These are phyloP conservation scores for Xylaria cubensis DNA, from an alignment of 495 filamentous ascomycete genomes.

Conservation along the genomic window DNA sequence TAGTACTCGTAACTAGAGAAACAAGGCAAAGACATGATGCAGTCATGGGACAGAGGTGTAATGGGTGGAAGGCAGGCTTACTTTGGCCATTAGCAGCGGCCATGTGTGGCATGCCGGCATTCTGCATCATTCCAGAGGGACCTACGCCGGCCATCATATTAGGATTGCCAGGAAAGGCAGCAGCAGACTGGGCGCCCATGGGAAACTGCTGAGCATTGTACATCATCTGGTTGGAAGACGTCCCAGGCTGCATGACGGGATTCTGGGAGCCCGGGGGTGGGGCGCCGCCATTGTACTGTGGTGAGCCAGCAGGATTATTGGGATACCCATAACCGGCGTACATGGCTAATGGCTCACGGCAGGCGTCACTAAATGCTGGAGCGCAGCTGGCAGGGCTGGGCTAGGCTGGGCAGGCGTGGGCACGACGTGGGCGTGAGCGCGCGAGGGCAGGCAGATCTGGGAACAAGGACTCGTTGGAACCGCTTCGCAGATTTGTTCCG, in stretches of 20 bases:
- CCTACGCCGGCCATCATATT: constrained; percentile 58
- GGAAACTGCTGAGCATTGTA: constrained; percentile 54
- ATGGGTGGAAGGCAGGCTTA: constrained; percentile 45
- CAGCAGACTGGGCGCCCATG: constrained; percentile 51
- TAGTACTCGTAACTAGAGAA: constrained; percentile 27
- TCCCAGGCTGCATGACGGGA: constrained; percentile 55
- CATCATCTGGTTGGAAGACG: constrained; percentile 49
- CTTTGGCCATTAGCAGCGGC: constrained; percentile 56
- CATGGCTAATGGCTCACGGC: constrained; percentile 57
- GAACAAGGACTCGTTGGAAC: constrained; percentile 43
- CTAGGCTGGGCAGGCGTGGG: constrained; percentile 42
- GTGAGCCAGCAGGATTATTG: constrained; percentile 51
- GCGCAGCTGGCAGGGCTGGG: constrained; percentile 47
- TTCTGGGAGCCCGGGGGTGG: constrained; percentile 50
- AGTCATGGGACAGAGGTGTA: constrained; percentile 29
- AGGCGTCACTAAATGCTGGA: constrained; percentile 39
- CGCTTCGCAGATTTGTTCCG: constrained; percentile 37
- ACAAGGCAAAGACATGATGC: constrained; percentile 32
- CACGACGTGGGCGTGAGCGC: constrained; percentile 34
- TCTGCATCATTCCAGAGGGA: constrained; percentile 62
- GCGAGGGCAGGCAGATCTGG: constrained; percentile 38
- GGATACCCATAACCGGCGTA: constrained; percentile 58
- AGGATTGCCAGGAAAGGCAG: constrained; percentile 47
- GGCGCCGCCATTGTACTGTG: constrained; percentile 56
- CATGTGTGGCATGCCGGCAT: constrained; percentile 59